Evolutionary conservation across 1,284 basidiomycete species (phyloP), one percentile per base, ranked within the genome.

Genomic region (Ustilago nuda): DNA sequence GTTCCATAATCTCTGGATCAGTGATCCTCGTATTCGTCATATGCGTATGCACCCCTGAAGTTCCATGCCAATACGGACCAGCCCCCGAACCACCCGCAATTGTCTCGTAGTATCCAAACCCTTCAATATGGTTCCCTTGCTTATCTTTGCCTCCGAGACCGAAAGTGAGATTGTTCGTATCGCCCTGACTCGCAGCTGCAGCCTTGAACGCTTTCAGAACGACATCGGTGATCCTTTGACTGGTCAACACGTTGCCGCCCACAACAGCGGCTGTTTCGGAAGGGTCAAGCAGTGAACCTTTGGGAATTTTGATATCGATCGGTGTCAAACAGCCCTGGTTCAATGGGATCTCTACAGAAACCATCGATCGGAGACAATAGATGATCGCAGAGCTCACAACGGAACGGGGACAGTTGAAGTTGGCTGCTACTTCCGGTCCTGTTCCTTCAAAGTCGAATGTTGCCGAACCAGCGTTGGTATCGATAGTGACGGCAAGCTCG

Each of bases 31-130:
- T 96, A 87, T 97, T 97, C 5, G 95, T 97, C 86, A 97, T 97
- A 84, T 95, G 93, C 19, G 80, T 81, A 56, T 86, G 85, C 4
- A 83, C 82, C n/a, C 85, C 84, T 11, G 76, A 80, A 2, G 86
- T 87, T 3, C 95, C 95, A 80, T 95, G 91, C 94, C 94, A 98
- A 7, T 87, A 87, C 1, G 93, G 92, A 0, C 95, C 95, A 0
- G 95, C 95, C 3, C 95, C 95, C 6, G 92, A 81, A 4, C 95
- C 95, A 12, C 95, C 95, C 8, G 93, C 93, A 64, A 98, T 96
- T 0, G 93, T 96, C 92, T 97, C 95, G 85, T 97, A 97, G 87
- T 96, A 97, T 1, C 95, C 95, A 91, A 94, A 98, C 17, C 95
- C 95, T 45, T 91, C 82, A 23, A 89, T 71, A 89, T 89, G 76